Evolutionary conservation across 495 filamentous ascomycete species (phyloP).

Genomic region (Ramalina peruviana): DNA sequence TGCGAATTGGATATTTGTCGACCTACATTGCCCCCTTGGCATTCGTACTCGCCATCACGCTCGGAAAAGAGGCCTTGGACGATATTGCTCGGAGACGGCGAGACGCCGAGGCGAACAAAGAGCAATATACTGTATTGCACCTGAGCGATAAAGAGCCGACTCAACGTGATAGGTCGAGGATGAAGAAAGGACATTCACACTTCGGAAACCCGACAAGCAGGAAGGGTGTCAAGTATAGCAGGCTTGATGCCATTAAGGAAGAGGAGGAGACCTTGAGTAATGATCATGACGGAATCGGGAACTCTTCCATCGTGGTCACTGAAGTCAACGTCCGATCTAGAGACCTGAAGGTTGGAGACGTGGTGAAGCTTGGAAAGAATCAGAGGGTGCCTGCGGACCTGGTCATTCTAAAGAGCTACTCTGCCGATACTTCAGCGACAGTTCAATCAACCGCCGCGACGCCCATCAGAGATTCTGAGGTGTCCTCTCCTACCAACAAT

Average conservation of each 20-base stretch:
- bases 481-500: too few species aligned
- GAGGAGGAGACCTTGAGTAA: constrained; percentile 30
- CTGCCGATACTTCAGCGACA: constrained; percentile 34
- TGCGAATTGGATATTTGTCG: constrained; percentile 86
- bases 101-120: constrained; percentile 89
- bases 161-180: constrained; percentile 14
- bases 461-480: too few species aligned
- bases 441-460: too few species aligned
- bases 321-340: constrained; percentile 67
- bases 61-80: constrained; percentile 93
- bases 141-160: constrained; percentile 38
- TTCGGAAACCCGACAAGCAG: constrained; percentile 1
- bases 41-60: constrained; percentile 79
- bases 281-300: constrained; percentile 2
- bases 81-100: constrained; percentile 74
- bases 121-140: constrained; percentile 67
- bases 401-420: constrained; percentile 74
- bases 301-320: constrained; percentile 20
- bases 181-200: constrained; percentile 7
- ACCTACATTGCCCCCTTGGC: constrained; percentile 89
- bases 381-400: constrained; percentile 90
- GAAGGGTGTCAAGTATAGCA: constrained; percentile 8
- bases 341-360: constrained; percentile 90
- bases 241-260: constrained; percentile 27
- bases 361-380: constrained; percentile 80